These are phyloP conservation scores for Nicotiana rustica DNA, from an alignment of 305 asterid species.

Conservation along the genomic window DNA sequence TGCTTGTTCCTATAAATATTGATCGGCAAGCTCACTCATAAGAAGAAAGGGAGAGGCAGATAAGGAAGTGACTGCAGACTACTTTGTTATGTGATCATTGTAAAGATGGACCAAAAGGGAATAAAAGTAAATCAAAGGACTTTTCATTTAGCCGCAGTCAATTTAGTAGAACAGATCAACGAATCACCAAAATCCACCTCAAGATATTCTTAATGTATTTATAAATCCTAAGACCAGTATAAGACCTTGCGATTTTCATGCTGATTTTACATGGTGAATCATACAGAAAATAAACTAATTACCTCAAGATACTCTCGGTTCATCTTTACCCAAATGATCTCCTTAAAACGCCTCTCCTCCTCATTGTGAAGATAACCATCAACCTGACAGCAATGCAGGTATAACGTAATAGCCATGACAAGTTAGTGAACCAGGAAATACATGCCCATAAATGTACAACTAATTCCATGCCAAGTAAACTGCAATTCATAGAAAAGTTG, in stretches of 20 bases:
- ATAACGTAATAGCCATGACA: constrained; percentile 21
- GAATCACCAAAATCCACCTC: neutral
- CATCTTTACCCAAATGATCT: constrained; percentile 76
- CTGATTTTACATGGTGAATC: constrained; percentile 30
- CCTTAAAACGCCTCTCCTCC: constrained; percentile 70
- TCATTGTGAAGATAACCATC: constrained; percentile 68
- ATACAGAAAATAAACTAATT: constrained; percentile 20
- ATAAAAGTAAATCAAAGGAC: neutral
- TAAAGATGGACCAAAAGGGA: neutral
- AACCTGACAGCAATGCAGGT: constrained; percentile 58
- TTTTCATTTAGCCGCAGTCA: neutral
- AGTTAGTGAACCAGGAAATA: constrained; percentile 37
- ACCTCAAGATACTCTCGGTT: constrained; percentile 91
- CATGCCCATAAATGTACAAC: constrained; percentile 21
- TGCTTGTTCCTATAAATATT: constrained; percentile 75
- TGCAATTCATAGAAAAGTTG: neutral
- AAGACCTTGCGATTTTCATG: constrained; percentile 5
- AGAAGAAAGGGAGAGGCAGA: constrained; percentile 4
- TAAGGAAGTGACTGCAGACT: constrained; percentile 45
- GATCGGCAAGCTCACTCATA: neutral
- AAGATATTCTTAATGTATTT: too few relatives aligned
- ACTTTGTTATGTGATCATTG: constrained; percentile 46
- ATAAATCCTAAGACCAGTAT: constrained; percentile 14
- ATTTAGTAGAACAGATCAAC: neutral
- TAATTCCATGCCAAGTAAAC: constrained; percentile 4